These are phyloP conservation scores for Termitomyces sp. DNA, from an alignment of 768 basidiomycete species.

Conservation along the genomic window DNA sequence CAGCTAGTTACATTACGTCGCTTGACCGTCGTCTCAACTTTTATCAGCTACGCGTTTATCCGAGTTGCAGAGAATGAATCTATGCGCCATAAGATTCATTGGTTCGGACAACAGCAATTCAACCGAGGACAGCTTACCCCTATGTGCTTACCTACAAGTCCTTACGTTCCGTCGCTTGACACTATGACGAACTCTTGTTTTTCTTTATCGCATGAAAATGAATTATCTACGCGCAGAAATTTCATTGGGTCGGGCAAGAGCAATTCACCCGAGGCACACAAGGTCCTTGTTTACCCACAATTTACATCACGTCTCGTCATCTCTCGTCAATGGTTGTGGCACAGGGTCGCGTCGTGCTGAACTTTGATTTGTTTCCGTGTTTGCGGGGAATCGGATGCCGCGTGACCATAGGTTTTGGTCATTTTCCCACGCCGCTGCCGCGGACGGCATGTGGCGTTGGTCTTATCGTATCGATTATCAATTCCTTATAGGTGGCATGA, in stretches of 20 bases:
- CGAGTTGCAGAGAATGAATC: not conserved
- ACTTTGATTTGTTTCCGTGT: not conserved
- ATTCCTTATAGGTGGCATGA: not conserved
- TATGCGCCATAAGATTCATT: not conserved
- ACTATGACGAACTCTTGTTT: not conserved
- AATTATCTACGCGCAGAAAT: not conserved
- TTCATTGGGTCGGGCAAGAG: not conserved
- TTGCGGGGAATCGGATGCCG: not conserved
- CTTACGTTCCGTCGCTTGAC: not conserved
- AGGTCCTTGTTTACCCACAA: not conserved
- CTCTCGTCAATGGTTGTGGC: not conserved
- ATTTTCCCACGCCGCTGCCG: not conserved
- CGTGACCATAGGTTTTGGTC: not conserved
- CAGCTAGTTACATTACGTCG: not conserved
- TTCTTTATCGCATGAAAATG: not conserved
- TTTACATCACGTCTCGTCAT: not conserved
- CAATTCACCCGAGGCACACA: not conserved
- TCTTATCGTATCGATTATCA: not conserved
- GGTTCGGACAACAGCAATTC: not conserved
- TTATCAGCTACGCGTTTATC: not conserved
- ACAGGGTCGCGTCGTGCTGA: not conserved
- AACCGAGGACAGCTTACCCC: not conserved
- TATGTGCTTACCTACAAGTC: not conserved
- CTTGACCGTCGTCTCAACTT: not conserved
- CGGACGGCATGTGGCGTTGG: not conserved